phyloP scores from a whole-genome alignment of 2,329 filamentous ascomycete species.

The Neonectria magnoliae region DNA sequence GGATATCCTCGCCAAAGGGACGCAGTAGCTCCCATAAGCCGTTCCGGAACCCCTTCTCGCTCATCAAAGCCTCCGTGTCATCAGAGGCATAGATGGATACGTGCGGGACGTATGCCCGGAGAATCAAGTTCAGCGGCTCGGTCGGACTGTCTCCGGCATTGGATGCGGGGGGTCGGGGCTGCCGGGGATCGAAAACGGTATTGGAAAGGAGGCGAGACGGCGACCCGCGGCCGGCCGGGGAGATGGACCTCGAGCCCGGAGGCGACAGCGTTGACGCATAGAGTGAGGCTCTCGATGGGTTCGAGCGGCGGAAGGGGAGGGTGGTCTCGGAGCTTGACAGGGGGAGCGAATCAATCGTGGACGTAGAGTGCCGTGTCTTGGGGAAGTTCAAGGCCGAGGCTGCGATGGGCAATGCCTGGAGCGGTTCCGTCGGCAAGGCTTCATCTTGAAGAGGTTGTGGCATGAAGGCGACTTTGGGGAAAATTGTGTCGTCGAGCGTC shows the following conservation, averaged over 20 bases:
- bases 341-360: constrained; percentile 58
- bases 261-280: constrained; percentile 75
- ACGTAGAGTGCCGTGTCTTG: constrained; percentile 69
- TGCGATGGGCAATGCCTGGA: constrained; percentile 75
- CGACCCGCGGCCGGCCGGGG: constrained; percentile 69
- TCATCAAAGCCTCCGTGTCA: constrained; percentile 83
- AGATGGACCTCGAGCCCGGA: constrained; percentile 73
- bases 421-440: constrained; percentile 68
- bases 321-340: constrained; percentile 63
- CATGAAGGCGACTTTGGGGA: constrained; percentile 63
- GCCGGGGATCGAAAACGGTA: constrained; percentile 64
- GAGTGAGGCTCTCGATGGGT: constrained; percentile 68
- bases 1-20: constrained; percentile 88
- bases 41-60: constrained; percentile 83
- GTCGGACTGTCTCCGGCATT: constrained; percentile 57
- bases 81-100: constrained; percentile 87
- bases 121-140: constrained; percentile 73
- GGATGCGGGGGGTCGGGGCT: constrained; percentile 57
- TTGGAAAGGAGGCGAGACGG: constrained; percentile 66
- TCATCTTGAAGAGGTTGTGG: constrained; percentile 73
- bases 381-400: constrained; percentile 67
- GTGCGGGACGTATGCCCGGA: constrained; percentile 88
- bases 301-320: constrained; percentile 63
- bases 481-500: constrained; percentile 19
- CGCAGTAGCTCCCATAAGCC: constrained; percentile 87